Conservation (phyloP, 345 rosid genomes). For the Zanthoxylum bungeanum region DNA sequence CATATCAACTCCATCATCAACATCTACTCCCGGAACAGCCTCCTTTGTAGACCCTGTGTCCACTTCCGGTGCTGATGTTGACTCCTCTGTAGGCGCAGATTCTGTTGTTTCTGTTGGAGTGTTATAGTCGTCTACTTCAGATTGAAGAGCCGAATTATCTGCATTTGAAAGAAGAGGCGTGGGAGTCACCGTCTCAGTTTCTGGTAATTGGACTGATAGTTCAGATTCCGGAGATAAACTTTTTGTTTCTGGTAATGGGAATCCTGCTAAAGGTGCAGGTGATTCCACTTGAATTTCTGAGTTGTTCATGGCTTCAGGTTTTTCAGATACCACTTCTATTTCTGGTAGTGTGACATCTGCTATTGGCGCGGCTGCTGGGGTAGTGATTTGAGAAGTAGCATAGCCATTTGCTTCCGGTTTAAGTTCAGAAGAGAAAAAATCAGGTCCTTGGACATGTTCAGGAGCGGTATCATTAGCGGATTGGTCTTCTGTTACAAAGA, state of each 20-base stretch:
- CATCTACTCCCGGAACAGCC: background rate
- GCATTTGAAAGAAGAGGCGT: background rate
- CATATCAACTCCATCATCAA: no score
- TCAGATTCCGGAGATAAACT: background rate
- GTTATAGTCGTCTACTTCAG: no score
- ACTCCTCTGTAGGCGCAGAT: background rate
- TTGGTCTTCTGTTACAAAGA: constrained; percentile 1
- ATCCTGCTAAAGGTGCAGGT: background rate
- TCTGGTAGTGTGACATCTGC: background rate
- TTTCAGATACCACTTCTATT: no score
- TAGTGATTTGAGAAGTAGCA: background rate
- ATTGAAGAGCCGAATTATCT: background rate
- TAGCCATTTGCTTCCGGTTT: background rate
- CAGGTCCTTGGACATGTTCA: background rate
- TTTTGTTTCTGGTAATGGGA: no score
- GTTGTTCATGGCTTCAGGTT: background rate
- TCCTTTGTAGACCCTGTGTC: no score
- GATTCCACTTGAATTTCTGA: background rate
- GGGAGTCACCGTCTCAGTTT: background rate
- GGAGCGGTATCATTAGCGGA: background rate
- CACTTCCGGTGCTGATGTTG: no score
- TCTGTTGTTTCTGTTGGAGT: no score
- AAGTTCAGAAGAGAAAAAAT: background rate
- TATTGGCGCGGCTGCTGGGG: background rate
- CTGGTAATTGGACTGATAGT: background rate